phyloP scores from a whole-genome alignment of 345 rosid species.

The Excoecaria agallocha region DNA sequence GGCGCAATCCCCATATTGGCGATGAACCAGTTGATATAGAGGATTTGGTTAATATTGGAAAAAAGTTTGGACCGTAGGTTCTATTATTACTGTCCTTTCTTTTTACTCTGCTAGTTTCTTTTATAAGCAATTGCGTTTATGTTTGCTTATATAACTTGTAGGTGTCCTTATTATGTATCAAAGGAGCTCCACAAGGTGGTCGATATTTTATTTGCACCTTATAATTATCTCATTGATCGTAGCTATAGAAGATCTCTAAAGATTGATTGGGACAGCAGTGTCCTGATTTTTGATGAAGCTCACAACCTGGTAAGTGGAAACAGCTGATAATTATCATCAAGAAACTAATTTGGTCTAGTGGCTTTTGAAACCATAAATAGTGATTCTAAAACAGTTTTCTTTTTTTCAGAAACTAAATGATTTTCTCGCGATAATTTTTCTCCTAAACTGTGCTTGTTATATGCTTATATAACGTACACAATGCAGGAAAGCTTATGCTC shows the following conservation, averaged over 20 bases:
- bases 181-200: slow-evolving; percentile 83
- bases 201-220: slow-evolving; percentile 87
- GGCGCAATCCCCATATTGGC: slow-evolving; percentile 66
- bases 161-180: slow-evolving; percentile 86
- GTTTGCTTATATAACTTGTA: slow-evolving; percentile 35
- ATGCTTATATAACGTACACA: slow-evolving; percentile 19
- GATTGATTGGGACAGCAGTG: slow-evolving; percentile 59
- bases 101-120: background rate
- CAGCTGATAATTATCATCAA: background rate
- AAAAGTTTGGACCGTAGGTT: slow-evolving; percentile 72
- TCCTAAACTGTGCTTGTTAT: background rate
- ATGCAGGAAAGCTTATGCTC: slow-evolving; percentile 90
- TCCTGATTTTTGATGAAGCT: slow-evolving; percentile 94
- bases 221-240: slow-evolving; percentile 84
- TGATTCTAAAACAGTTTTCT: slow-evolving; percentile 5
- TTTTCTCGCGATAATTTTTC: background rate
- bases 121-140: slow-evolving; percentile 9
- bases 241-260: slow-evolving; percentile 59
- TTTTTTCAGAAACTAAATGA: background rate
- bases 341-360: background rate
- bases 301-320: slow-evolving; percentile 81
- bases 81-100: slow-evolving; percentile 22
- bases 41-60: slow-evolving; percentile 84
- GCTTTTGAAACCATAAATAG: background rate
- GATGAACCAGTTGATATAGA: slow-evolving; percentile 92